Base-by-base conservation (phyloP, 805 yeast genomes). In the Yamadazyma endophytica region DNA sequence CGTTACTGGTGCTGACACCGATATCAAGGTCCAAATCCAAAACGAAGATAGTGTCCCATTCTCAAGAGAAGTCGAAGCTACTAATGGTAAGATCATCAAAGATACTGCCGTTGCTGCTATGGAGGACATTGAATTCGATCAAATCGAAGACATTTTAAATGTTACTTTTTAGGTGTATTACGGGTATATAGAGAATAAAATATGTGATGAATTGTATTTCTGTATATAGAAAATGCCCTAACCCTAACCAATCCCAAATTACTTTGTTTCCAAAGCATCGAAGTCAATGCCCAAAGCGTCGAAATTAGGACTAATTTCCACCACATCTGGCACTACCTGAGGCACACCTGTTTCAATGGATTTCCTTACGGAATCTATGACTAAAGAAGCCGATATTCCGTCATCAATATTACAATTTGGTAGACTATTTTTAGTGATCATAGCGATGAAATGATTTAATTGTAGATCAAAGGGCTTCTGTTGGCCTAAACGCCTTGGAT, bases 31-130 rank as follows among this genome's bases (percentile, higher is more conserved):
- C 13, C 13, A 33, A 20, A 28, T 54, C 17, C 56, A 60, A 15
- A 61, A 61, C n/a, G 58, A 71, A 15, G 77, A 65, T 50, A 63
- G 58, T 9, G 38, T 68, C 4, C 51, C 77, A 25, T 75, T 73
- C 49, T 63, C 73, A 13, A 37, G 37, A 38, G 44, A 40, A 31
- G 35, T 42, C 12, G 32, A 37, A 28, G 44, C 42, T 21, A 17
- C 35, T 15, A 42, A 42, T 24, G 47, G 47, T 24, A 33, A 37
- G n/a, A 33, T 40, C 20, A 40, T 36, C 23, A 40, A 42, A 21
- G 43, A 38, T 21, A 26, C 36, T 21, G 8, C 22, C 11, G 23
- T 14, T 24, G 20, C 17, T 23, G 9, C 13, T 9, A 13, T 23
- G 13, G 12, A 23, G 12, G 26, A 9, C 8, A 23, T 23, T 23